These are phyloP conservation scores for Pisolithus thermaeus DNA, from an alignment of 1,284 basidiomycete genomes.

Conservation along the genomic window DNA sequence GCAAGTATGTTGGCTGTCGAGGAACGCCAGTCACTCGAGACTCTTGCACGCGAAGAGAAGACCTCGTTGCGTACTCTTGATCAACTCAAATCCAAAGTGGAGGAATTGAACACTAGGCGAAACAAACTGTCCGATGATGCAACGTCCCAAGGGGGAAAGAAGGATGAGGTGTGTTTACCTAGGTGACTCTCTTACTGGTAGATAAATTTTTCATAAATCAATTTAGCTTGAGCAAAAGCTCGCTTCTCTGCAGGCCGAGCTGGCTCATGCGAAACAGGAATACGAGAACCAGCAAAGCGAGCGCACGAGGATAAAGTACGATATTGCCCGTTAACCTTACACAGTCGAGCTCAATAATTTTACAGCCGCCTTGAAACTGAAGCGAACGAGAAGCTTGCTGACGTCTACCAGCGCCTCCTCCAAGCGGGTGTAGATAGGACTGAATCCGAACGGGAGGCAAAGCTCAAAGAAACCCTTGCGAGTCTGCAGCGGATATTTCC, in stretches of 20 bases:
- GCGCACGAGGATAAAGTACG: conserved; percentile 61
- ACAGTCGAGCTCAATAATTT: not conserved
- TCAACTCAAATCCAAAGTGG: conserved; percentile 63
- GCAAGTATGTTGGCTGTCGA: conserved; percentile 77
- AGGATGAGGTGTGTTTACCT: conserved; percentile 45
- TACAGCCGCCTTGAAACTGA: conserved; percentile 83
- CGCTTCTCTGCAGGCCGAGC: conserved; percentile 44
- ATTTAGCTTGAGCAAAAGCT: conserved; percentile 61
- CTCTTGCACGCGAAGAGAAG: conserved; percentile 80
- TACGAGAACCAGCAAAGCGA: conserved; percentile 73
- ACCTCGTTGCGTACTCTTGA: conserved; percentile 60
- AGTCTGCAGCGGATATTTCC: conserved; percentile 86
- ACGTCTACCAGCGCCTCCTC: conserved; percentile 78
- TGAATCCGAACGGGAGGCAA: conserved; percentile 81
- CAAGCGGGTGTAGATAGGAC: conserved; percentile 84
- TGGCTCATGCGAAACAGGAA: conserved; percentile 60
- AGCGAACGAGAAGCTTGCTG: conserved; percentile 85
- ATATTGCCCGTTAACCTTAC: conserved; percentile 20
- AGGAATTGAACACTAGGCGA: conserved; percentile 59
- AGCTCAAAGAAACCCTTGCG: conserved; percentile 80
- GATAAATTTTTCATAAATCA: conserved; percentile 1
- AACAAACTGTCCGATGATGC: conserved; percentile 61
- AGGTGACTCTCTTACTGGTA: not conserved
- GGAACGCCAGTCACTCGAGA: conserved; percentile 85
- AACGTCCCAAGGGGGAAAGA: conserved; percentile 48